A percentile compares a stretch with the other conserved stretches of the same genome.
These are phyloP conservation scores for Calycina herbarum DNA, from an alignment of 2,329 filamentous ascomycete genomes.

Conservation along the genomic window DNA sequence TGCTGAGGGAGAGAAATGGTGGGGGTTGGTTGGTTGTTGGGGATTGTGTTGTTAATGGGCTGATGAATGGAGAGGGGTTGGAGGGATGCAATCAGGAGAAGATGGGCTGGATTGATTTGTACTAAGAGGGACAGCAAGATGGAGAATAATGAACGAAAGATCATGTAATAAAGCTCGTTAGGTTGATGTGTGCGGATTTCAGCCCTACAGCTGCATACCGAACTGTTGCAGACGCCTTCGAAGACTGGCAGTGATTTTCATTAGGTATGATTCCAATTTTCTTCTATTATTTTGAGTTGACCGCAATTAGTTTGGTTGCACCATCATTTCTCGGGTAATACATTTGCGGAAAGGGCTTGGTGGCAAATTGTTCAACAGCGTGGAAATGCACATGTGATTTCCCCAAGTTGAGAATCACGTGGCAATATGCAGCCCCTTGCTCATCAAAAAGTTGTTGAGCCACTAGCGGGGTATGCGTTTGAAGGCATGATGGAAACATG, in stretches of 20 bases:
- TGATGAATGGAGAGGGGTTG: background rate
- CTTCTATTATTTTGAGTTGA: too few species aligned
- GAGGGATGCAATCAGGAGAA: background rate
- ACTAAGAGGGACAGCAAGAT: background rate
- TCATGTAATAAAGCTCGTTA: too few species aligned
- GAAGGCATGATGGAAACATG: background rate
- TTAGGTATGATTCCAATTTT: too few species aligned
- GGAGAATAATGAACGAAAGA: too few species aligned
- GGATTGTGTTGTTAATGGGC: conserved; percentile 7
- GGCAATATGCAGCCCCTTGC: background rate
- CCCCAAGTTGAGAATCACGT: background rate
- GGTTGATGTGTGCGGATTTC: too few species aligned
- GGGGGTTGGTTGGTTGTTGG: conserved; percentile 2
- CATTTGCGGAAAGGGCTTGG: background rate
- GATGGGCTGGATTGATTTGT: background rate
- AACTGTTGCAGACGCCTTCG: too few species aligned
- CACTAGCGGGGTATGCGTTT: conserved; percentile 2
- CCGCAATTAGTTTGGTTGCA: too few species aligned
- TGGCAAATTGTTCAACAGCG: background rate
- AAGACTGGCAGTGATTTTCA: too few species aligned
- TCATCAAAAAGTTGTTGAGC: conserved; percentile 10
- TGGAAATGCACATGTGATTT: background rate
- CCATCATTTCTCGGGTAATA: background rate
- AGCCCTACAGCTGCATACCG: too few species aligned
- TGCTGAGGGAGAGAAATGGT: background rate